phyloP scores from a whole-genome alignment of 441 rosid genomes.

The Mallotus japonicus region DNA sequence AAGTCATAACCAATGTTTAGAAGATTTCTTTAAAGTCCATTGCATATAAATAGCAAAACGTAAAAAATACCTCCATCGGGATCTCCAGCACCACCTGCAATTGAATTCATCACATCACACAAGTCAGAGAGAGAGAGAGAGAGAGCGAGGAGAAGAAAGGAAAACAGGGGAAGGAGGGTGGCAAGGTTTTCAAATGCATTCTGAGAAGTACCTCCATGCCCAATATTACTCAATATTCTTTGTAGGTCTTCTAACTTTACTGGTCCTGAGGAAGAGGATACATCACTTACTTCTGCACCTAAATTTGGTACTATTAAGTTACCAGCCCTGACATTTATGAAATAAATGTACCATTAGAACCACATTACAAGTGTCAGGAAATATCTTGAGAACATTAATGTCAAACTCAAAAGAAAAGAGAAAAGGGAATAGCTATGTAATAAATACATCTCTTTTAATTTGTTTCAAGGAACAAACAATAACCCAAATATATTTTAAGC shows the following conservation, averaged over 20 bases:
- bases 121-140: slow-evolving; percentile 19
- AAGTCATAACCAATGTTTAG: neutral
- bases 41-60: slow-evolving; percentile 3
- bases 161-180: slow-evolving; percentile 3
- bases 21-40: neutral
- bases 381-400: neutral
- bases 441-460: neutral
- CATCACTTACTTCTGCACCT: slow-evolving; percentile 71
- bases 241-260: slow-evolving; percentile 84
- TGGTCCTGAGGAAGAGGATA: slow-evolving; percentile 78
- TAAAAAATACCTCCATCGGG: slow-evolving; percentile 71
- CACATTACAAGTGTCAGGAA: slow-evolving; percentile 3
- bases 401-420: neutral
- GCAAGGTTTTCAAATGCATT: neutral
- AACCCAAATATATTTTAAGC: no score
- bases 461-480: no score
- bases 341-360: slow-evolving; percentile 12
- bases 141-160: neutral
- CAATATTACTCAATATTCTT: slow-evolving; percentile 84
- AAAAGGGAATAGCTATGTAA: slow-evolving; percentile 5
- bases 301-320: slow-evolving; percentile 61
- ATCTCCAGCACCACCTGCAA: slow-evolving; percentile 59
- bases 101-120: slow-evolving; percentile 25
- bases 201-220: slow-evolving; percentile 52
- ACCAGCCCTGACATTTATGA: slow-evolving; percentile 61